These are phyloP conservation scores for Penicillium hordei DNA, from an alignment of 2,329 filamentous ascomycete genomes.

Conservation along the genomic window DNA sequence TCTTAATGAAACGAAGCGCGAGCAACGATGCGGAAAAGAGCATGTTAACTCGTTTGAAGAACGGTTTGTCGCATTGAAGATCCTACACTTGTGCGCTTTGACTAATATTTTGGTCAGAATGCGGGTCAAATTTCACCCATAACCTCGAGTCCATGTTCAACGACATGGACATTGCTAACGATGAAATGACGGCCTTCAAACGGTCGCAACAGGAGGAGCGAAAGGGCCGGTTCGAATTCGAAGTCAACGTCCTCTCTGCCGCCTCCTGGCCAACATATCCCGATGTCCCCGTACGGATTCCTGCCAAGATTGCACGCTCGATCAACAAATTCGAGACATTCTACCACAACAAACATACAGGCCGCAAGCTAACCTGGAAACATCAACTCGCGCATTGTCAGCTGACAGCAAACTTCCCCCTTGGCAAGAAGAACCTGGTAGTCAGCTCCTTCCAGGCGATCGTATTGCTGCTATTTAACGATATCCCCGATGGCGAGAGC, in stretches of 20 bases:
- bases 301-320: slow-evolving; percentile 70
- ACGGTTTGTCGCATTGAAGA: slow-evolving; percentile 46
- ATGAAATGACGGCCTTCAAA: slow-evolving; percentile 90
- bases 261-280: slow-evolving; percentile 92
- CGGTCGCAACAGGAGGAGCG: slow-evolving; percentile 60
- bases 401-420: slow-evolving; percentile 75
- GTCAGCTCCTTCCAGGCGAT: slow-evolving; percentile 92
- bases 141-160: slow-evolving; percentile 99
- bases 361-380: slow-evolving; percentile 85
- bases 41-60: slow-evolving; percentile 89
- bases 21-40: slow-evolving; percentile 93
- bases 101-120: slow-evolving; percentile 58
- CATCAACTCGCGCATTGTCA: slow-evolving; percentile 90
- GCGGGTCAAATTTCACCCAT: slow-evolving; percentile 89
- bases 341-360: slow-evolving; percentile 87
- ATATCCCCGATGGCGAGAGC: slow-evolving; percentile 59
- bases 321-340: slow-evolving; percentile 79
- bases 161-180: slow-evolving; percentile 87
- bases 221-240: slow-evolving; percentile 54
- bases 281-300: slow-evolving; percentile 72
- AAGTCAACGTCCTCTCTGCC: slow-evolving; percentile 86
- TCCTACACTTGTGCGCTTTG: not conserved
- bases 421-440: slow-evolving; percentile 80
- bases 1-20: slow-evolving; percentile 89
- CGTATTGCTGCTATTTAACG: slow-evolving; percentile 87